These are phyloP conservation scores for Iris macrosiphon DNA, from an alignment of 106 monocot genomes.

Conservation along the genomic window DNA sequence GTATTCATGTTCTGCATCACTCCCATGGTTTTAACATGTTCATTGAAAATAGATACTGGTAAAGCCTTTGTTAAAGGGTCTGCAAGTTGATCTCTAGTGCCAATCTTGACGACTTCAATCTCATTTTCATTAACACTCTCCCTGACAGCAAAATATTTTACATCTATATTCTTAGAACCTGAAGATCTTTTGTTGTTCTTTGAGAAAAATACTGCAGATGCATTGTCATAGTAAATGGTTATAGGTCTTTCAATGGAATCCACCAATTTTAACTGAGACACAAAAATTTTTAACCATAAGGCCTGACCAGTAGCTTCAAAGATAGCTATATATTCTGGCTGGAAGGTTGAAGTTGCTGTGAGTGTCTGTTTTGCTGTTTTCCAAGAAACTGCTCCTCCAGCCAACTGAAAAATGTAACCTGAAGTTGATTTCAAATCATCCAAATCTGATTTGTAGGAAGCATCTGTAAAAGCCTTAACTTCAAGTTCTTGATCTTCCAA, in stretches of 20 bases:
- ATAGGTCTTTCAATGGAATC: not conserved
- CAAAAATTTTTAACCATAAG: not conserved
- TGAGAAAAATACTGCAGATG: not conserved
- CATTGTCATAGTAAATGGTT: constrained; percentile 15
- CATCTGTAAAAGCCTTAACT: not conserved
- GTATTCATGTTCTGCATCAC: too few species aligned
- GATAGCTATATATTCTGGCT: constrained; percentile 2
- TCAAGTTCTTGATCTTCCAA: too few species aligned
- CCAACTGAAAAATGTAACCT: not conserved
- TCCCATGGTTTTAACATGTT: not conserved
- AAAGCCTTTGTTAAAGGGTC: constrained; percentile 1
- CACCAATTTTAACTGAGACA: not conserved
- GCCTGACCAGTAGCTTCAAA: constrained; percentile 1
- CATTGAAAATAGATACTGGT: not conserved
- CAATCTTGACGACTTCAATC: not conserved
- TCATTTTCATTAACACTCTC: not conserved
- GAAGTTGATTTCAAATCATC: not conserved
- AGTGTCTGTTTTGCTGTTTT: not conserved
- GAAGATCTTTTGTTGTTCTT: constrained; percentile 7
- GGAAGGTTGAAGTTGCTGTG: not conserved
- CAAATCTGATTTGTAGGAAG: not conserved
- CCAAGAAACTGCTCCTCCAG: constrained; percentile 5
- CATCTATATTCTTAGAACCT: constrained; percentile 2
- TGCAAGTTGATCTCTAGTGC: not conserved
- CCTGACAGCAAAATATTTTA: constrained; percentile 5